Conservation (phyloP, 2,329 filamentous ascomycete species). For the Dryadomyces sulphureus region DNA sequence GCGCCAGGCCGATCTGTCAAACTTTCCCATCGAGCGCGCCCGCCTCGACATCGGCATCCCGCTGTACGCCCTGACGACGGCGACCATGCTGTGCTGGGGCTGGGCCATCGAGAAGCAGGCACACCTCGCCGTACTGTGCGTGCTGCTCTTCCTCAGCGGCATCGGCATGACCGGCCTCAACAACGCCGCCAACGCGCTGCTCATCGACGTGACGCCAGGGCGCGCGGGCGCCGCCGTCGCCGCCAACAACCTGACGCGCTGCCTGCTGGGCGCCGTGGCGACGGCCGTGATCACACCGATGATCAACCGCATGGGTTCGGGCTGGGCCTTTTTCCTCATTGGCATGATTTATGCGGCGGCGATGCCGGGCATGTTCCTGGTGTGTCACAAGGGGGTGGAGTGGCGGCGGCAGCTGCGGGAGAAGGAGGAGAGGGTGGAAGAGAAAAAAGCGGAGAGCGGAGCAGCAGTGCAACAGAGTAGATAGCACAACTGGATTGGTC, state of each 20-base stretch:
- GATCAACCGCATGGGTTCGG: constrained; percentile 32
- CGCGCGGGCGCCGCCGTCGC: constrained; percentile 39
- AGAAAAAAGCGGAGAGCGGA: neutral
- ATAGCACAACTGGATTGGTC: no score
- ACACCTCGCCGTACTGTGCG: constrained; percentile 29
- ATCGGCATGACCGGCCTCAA: constrained; percentile 37
- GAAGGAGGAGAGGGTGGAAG: constrained; percentile 3
- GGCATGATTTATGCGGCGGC: constrained; percentile 25
- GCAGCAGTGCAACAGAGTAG: neutral
- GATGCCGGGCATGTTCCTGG: constrained; percentile 23
- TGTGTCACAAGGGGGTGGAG: constrained; percentile 26
- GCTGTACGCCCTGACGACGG: constrained; percentile 32
- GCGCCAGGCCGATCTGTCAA: constrained; percentile 31
- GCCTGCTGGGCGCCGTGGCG: constrained; percentile 36
- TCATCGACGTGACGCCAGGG: constrained; percentile 40
- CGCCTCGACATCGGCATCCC: constrained; percentile 34
- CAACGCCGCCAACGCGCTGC: constrained; percentile 34
- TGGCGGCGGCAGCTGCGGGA: constrained; percentile 25
- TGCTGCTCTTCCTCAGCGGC: constrained; percentile 31
- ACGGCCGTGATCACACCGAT: constrained; percentile 37
- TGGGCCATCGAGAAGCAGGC: constrained; percentile 31
- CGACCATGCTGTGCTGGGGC: constrained; percentile 33
- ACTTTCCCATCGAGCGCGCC: constrained; percentile 36
- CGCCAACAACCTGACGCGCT: constrained; percentile 40
- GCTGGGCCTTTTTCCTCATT: constrained; percentile 36